A percentile compares a stretch with the other conserved stretches of the same genome.
Evolutionary conservation across 495 filamentous ascomycete species (phyloP).

Genomic region (Durotheca rogersii): DNA sequence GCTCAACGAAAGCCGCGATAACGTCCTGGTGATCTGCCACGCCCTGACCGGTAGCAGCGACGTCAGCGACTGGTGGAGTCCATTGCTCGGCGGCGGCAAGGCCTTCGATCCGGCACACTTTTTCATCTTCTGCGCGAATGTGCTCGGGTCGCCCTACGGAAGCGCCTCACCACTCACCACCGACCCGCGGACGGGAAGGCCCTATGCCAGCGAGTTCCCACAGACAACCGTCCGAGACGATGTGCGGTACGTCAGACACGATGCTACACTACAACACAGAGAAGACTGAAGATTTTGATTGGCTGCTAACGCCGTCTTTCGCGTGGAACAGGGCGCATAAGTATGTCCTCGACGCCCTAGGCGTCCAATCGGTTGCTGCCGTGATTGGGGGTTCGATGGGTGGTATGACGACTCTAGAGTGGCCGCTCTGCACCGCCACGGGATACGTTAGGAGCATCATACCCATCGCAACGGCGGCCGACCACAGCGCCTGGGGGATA

Average conservation of each 20-base stretch:
- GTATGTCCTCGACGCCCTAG: constrained; percentile 39
- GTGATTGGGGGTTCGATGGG: constrained; percentile 44
- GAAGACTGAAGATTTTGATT: neutral
- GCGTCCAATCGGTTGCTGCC: constrained; percentile 34
- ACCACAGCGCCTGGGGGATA: constrained; percentile 43
- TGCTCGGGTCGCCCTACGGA: constrained; percentile 42
- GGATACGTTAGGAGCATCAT: constrained; percentile 38
- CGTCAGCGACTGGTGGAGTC: constrained; percentile 41
- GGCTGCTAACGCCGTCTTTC: constrained; percentile 3
- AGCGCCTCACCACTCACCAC: constrained; percentile 36
- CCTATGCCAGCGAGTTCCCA: constrained; percentile 41
- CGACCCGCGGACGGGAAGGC: constrained; percentile 31
- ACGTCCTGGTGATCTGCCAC: constrained; percentile 42
- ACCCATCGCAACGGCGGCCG: constrained; percentile 39
- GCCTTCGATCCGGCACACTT: constrained; percentile 40
- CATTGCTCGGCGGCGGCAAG: constrained; percentile 35
- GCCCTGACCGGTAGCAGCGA: constrained; percentile 44
- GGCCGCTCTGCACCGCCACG: constrained; percentile 33
- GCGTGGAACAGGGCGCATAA: constrained; percentile 35
- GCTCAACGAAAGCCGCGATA: constrained; percentile 35
- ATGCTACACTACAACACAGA: neutral
- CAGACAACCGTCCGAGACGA: constrained; percentile 43
- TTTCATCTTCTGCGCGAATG: constrained; percentile 42
- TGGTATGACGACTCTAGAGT: constrained; percentile 43
- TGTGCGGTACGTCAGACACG: constrained; percentile 33